Evolutionary conservation across 257 asterid species (phyloP).

Genomic region (Mitragyna speciosa): DNA sequence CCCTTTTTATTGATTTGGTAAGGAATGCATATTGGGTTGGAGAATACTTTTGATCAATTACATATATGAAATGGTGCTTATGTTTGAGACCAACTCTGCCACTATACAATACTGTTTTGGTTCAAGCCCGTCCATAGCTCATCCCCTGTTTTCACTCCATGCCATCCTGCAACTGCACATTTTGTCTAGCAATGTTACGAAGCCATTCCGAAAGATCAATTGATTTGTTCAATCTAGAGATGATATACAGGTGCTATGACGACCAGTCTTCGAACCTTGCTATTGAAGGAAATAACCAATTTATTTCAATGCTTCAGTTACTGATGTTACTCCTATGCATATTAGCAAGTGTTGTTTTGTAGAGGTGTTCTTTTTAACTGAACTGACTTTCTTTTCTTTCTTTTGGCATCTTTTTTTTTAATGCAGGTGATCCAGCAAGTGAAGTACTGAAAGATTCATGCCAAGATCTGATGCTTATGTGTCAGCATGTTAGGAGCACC

Average conservation of each 20-base stretch:
- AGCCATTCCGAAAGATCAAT: neutral
- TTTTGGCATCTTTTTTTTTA: slow-evolving; percentile 8
- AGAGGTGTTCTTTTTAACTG: neutral
- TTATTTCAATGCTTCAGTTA: neutral
- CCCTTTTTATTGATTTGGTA: neutral
- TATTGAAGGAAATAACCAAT: neutral
- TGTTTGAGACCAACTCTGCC: neutral
- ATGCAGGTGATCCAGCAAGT: slow-evolving; percentile 75
- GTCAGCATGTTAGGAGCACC: slow-evolving; percentile 66
- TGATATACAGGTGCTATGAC: neutral
- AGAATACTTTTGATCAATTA: neutral
- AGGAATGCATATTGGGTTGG: neutral
- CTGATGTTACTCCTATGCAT: neutral
- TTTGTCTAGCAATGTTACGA: neutral
- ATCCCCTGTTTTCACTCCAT: neutral
- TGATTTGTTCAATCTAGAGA: neutral
- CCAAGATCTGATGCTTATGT: slow-evolving; percentile 71
- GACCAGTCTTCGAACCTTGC: neutral
- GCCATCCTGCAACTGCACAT: neutral
- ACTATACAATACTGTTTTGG: neutral
- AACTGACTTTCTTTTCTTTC: neutral
- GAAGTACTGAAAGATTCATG: slow-evolving; percentile 82
- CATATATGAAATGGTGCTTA: neutral
- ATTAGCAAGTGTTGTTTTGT: neutral
- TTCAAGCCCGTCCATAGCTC: neutral